These are phyloP conservation scores for Penicillium lagena DNA, from an alignment of 495 filamentous ascomycete species.

Conservation along the genomic window DNA sequence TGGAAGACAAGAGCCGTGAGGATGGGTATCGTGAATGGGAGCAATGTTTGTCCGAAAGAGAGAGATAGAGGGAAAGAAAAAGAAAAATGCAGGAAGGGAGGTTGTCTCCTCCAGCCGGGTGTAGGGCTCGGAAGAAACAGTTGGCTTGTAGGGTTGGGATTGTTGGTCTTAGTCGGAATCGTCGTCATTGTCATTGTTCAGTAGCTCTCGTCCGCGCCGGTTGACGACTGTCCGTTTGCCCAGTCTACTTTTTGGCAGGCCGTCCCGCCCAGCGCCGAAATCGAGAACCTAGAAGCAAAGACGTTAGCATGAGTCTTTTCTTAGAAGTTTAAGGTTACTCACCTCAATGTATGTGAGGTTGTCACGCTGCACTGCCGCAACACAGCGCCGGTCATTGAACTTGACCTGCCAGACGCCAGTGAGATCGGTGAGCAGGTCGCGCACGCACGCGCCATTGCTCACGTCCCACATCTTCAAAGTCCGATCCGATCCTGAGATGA, in stretches of 20 bases:
- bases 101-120: constrained; percentile 12
- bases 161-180: constrained; percentile 19
- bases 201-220: constrained; percentile 37
- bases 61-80: constrained; percentile 3
- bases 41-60: constrained; percentile 1
- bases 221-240: constrained; percentile 80
- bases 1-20: constrained; percentile 17
- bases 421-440: constrained; percentile 92
- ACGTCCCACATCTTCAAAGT: constrained; percentile 99
- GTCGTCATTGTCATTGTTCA: constrained; percentile 29
- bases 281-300: constrained; percentile 60
- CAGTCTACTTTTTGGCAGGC: constrained; percentile 64
- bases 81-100: constrained; percentile 9
- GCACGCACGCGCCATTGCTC: constrained; percentile 81
- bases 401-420: constrained; percentile 98
- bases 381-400: constrained; percentile 92
- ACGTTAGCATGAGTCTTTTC: constrained; percentile 1
- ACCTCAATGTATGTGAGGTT: constrained; percentile 95
- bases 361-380: constrained; percentile 92
- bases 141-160: neutral
- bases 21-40: constrained; percentile 22
- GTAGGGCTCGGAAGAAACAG: neutral
- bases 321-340: constrained; percentile 26
- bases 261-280: constrained; percentile 85
- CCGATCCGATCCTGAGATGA: constrained; percentile 91